A percentile compares a stretch with the other conserved stretches of the same genome.
Evolutionary conservation across 2,329 filamentous ascomycete species (phyloP).

Genomic region (Trichoderma sp.): DNA sequence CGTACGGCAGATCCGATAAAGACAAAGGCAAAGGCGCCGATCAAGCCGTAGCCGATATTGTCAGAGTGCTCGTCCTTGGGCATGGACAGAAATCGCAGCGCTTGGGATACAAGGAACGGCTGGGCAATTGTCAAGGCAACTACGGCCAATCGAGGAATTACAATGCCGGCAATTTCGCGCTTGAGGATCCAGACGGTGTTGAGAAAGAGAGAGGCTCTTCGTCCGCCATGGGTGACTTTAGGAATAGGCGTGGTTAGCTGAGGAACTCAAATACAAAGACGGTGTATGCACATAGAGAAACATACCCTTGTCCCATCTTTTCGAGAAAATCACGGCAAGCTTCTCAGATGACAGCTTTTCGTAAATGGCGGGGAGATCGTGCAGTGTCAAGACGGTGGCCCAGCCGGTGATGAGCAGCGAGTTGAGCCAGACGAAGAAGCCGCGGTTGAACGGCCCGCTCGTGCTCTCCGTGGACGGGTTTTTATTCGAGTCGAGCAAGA

Average conservation of each 20-base stretch:
- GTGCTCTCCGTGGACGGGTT: constrained; percentile 52
- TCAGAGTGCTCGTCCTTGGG: constrained; percentile 30
- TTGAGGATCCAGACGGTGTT: constrained; percentile 33
- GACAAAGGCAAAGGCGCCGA: constrained; percentile 37
- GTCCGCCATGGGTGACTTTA: constrained; percentile 26
- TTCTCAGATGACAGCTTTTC: constrained; percentile 37
- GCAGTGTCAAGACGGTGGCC: constrained; percentile 38
- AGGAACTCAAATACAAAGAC: background rate
- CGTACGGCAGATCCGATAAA: constrained; percentile 38
- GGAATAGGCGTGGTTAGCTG: background rate
- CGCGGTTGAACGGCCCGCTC: constrained; percentile 39
- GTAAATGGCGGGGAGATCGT: constrained; percentile 35
- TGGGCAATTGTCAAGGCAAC: constrained; percentile 37
- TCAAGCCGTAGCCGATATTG: constrained; percentile 38
- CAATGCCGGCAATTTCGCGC: constrained; percentile 37
- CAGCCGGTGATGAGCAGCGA: constrained; percentile 52
- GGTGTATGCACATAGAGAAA: background rate
- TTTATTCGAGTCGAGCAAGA: constrained; percentile 43
- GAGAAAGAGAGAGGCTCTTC: constrained; percentile 34
- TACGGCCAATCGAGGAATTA: constrained; percentile 33
- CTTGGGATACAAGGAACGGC: constrained; percentile 36
- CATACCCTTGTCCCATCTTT: constrained; percentile 33
- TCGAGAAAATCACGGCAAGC: constrained; percentile 31
- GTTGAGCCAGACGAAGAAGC: constrained; percentile 41
- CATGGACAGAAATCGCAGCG: constrained; percentile 34